Conservation (phyloP, 768 basidiomycete genomes). For the Daedalea quercina region DNA sequence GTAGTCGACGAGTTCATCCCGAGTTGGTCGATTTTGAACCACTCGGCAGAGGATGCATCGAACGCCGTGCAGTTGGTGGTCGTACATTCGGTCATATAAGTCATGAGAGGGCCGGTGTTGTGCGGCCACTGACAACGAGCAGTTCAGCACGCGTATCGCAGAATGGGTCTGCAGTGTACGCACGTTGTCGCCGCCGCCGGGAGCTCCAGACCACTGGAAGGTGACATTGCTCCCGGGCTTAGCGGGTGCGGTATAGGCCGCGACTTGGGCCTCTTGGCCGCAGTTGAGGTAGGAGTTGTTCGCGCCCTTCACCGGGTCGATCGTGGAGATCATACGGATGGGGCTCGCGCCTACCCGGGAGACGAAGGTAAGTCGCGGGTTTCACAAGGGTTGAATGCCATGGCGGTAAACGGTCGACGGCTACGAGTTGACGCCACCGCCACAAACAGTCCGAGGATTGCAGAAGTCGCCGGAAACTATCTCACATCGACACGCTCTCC, state of each 20-base stretch:
- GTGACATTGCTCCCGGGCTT: conserved; percentile 51
- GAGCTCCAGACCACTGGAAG: conserved; percentile 50
- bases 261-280: conserved; percentile 45
- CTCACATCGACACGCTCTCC: neutral
- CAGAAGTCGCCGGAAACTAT: no score
- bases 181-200: conserved; percentile 27
- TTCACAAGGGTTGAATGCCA: neutral
- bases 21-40: conserved; percentile 53
- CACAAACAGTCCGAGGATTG: no score
- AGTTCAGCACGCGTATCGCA: neutral
- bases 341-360: conserved; percentile 26
- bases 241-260: conserved; percentile 43
- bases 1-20: conserved; percentile 15
- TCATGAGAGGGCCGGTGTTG: neutral
- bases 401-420: no score
- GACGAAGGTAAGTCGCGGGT: neutral
- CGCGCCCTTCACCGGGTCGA: conserved; percentile 49
- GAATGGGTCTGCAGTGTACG: conserved; percentile 8
- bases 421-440: no score
- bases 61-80: conserved; percentile 60
- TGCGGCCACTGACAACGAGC: conserved; percentile 37
- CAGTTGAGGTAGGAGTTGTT: conserved; percentile 53
- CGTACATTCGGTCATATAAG: conserved; percentile 34
- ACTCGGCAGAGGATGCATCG: conserved; percentile 49
- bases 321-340: conserved; percentile 37